Base-by-base conservation (phyloP, 2,329 filamentous ascomycete species). In the Remersonia thermophila region DNA sequence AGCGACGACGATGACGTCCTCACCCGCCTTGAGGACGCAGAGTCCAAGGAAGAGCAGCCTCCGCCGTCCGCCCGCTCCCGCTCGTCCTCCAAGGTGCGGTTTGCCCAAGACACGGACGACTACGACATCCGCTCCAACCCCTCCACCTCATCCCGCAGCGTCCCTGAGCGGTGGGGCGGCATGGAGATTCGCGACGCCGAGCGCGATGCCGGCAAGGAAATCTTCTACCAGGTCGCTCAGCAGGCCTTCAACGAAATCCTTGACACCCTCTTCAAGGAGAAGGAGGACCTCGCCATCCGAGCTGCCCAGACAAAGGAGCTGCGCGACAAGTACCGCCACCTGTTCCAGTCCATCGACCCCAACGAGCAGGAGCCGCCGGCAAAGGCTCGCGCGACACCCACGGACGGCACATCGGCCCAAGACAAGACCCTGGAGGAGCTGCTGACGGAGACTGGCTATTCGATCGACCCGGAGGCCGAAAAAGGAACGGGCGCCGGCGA, bases 171-270 rank as follows among this genome's bases (percentile, higher is more conserved):
- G 39, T 85, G 79, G 78, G 80, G 79, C 33, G 80, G 80, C 13
- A 79, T 83, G 55, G 81, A 85, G 35, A 77, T 93, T 12, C 81
- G 83, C 1, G 76, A 83, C 46, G 78, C 80, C 1, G 86, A 94
- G 55, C 72, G 71, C 40, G 86, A 94, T 54, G 77, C 84, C 5
- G 85, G 84, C 27, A 84, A 81, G 47, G 85, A 96, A 53, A 81
- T 95, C 3, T 63, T 96, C 1, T 95, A 93, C 51, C 83, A 94
- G 55, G 77, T 93, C 23, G 86, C 84, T 0, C 86, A 95, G 56
- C 82, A 94, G 56, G 82, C 85, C 0, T 84, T 94, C 61, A 95
- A 96, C 51, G 86, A 96, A 58, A 65, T 96, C 2, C 71, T 98
- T 0, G 84, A 96, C 51, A 71, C 77, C 1, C 67, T 98, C 0